Evolutionary conservation across 768 basidiomycete species (phyloP).

Genomic region (Lactarius sanguifluus): DNA sequence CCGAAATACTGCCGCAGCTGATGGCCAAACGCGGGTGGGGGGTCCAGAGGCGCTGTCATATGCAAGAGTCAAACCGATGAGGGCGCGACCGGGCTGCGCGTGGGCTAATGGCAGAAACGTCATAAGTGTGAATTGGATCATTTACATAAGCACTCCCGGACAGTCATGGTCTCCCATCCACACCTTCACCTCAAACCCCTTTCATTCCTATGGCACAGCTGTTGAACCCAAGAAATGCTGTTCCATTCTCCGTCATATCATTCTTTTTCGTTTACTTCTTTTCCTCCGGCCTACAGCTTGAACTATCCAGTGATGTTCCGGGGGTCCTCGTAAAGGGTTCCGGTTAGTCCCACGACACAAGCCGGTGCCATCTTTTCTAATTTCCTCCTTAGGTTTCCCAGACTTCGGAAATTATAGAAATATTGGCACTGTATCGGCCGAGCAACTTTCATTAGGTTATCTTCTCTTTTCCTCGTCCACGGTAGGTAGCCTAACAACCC

Average conservation of each 20-base stretch:
- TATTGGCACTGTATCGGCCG: conserved; percentile 43
- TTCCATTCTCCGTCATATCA: conserved; percentile 41
- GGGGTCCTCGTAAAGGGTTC: conserved; percentile 19
- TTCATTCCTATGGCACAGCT: conserved; percentile 16
- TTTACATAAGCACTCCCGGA: background rate
- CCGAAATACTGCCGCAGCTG: conserved; percentile 52
- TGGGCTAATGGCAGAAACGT: too few species aligned
- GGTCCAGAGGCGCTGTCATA: background rate
- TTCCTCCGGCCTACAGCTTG: conserved; percentile 36
- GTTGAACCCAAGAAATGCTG: conserved; percentile 30
- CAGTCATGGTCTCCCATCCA: background rate
- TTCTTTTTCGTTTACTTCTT: conserved; percentile 48
- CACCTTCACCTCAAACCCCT: background rate
- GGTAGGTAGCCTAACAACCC: background rate
- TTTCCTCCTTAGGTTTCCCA: conserved; percentile 41
- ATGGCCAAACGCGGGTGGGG: conserved; percentile 56
- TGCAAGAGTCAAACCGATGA: background rate
- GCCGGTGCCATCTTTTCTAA: background rate
- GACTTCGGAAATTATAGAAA: conserved; percentile 56
- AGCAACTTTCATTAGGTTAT: conserved; percentile 58
- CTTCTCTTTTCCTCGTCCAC: background rate
- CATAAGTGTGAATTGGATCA: background rate
- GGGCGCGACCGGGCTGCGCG: too few species aligned
- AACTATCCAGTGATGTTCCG: conserved; percentile 28
- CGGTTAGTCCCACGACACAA: background rate